Base-by-base conservation (phyloP, 768 basidiomycete genomes). In the Panaeolus cyanescens region DNA sequence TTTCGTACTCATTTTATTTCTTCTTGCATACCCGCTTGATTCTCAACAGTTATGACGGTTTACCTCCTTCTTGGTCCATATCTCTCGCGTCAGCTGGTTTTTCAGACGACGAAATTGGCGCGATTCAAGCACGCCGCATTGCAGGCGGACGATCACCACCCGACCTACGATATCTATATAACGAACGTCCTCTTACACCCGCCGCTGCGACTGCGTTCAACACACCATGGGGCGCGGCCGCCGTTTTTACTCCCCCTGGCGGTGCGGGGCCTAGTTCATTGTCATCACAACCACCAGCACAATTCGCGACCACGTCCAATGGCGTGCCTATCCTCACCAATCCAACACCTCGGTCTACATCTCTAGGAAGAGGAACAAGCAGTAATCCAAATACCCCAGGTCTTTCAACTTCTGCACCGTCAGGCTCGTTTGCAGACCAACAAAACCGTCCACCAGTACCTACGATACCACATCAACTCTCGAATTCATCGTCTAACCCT, bases 51-150 rank as follows among this genome's bases (percentile, higher is more conserved):
- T 86, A 84, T 60, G 72, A 77, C 13, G 90, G 90, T 8, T 75
- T 92, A 12, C 91, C 91, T 1, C 89, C 91, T 0, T 88, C 90
- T 1, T 92, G 91, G 91, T 78, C 86, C 0, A 75, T 83, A 5
- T 84, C 85, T 4, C 78, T 92, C 10, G 76, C 80, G 0, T 77
- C 82, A 20, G 84, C 83, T 7, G 90, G 90, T 0, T 90, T 89
- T 65, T 76, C 80, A 4, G 82, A 87, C n/a, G 86, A 87, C 4
- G 89, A 91, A 71, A 91, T 92, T 32, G 78, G 80, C 0, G 80
- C 79, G 5, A 85, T 91, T 13, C 82, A 85, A 37, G 74, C 77
- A 19, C 73, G 77, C 5, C 76, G 79, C n/a, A 65, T 69, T n/a
- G 70, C 68, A 9, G 72, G 74, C 28, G 59, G 72, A 25, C 75